Base-by-base conservation (phyloP, 2,329 filamentous ascomycete genomes). In the Monosporascus cannonballus region DNA sequence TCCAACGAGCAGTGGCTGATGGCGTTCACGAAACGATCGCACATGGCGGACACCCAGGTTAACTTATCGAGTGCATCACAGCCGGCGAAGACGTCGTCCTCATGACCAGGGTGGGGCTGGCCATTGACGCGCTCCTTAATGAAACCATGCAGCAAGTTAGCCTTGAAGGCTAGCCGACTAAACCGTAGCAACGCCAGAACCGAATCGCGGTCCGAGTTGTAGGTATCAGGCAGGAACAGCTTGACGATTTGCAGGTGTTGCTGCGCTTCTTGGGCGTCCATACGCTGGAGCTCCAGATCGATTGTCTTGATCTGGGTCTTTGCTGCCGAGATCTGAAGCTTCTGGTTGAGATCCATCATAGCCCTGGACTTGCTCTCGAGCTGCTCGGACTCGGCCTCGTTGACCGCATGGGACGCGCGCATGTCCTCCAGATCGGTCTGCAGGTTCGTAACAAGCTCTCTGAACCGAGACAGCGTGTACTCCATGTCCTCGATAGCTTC, bases 261-360 rank as follows among this genome's bases (percentile, higher is more conserved):
- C 39, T 85, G 80, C 2, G 91, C 89, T 73, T 97, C 90, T 62
- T 95, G 87, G 0, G 92, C 91, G 62, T 96, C 90, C 65, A 97
- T 81, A 52, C 88, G 86, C 50, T 87, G 83, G 53, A 97, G 76
- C 68, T 97, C 92, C 30, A 96, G 78, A 60, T 96, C 92, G 56
- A 99, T 96, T 0, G 91, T 91, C 74, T 96, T 97, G 64, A 90
- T 86, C 68, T 96, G 93, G 3, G 93, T 88, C 74, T 96, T 96
- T 41, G 90, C 83, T 11, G 91, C 91, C 14, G 91, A 95, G 52
- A 89, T 82, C 65, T 96, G 93, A 44, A 99, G 80, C 72, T 96
- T 95, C 80, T 93, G 83, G 70, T 97, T 97, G 46, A 99, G 80
- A 64, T 99, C 93, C 83, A 96, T 89, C 87, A 99, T 96, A 51